Evolutionary conservation across 306 rosid genomes (phyloP).

Genomic region (Citrullus mucosospermus): DNA sequence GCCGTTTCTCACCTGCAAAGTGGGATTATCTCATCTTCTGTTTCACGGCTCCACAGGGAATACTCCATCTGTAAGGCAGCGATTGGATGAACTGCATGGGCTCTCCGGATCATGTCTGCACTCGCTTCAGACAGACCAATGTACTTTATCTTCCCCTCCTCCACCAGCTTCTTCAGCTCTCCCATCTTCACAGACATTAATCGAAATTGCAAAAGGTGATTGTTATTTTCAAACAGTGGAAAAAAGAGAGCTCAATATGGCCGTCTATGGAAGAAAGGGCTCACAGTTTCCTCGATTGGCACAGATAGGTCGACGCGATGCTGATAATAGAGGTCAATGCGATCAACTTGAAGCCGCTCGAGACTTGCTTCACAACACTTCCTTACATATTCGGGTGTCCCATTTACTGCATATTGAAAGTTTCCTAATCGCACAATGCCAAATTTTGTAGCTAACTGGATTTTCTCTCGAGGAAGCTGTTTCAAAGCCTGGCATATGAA

Average conservation of each 20-base stretch:
- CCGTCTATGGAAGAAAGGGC: not conserved
- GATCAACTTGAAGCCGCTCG: slow-evolving; percentile 50
- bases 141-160: slow-evolving; percentile 56
- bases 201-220: not conserved
- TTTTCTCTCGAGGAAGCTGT: slow-evolving; percentile 49
- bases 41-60: slow-evolving; percentile 65
- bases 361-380: slow-evolving; percentile 64
- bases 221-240: not conserved
- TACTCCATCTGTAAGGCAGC: slow-evolving; percentile 66
- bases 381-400: slow-evolving; percentile 68
- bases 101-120: slow-evolving; percentile 60
- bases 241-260: not conserved
- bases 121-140: slow-evolving; percentile 71
- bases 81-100: slow-evolving; percentile 71
- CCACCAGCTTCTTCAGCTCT: slow-evolving; percentile 66
- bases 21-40: slow-evolving; percentile 55
- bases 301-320: slow-evolving; percentile 59
- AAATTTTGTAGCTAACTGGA: slow-evolving; percentile 64
- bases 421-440: slow-evolving; percentile 24
- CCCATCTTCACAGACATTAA: slow-evolving; percentile 24
- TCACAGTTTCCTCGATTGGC: slow-evolving; percentile 78
- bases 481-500: slow-evolving; percentile 38
- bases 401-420: slow-evolving; percentile 21
- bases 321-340: slow-evolving; percentile 72
- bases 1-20: slow-evolving; percentile 40